Base-by-base conservation (phyloP, 1,284 basidiomycete genomes). In the Papiliotrema laurentii region DNA sequence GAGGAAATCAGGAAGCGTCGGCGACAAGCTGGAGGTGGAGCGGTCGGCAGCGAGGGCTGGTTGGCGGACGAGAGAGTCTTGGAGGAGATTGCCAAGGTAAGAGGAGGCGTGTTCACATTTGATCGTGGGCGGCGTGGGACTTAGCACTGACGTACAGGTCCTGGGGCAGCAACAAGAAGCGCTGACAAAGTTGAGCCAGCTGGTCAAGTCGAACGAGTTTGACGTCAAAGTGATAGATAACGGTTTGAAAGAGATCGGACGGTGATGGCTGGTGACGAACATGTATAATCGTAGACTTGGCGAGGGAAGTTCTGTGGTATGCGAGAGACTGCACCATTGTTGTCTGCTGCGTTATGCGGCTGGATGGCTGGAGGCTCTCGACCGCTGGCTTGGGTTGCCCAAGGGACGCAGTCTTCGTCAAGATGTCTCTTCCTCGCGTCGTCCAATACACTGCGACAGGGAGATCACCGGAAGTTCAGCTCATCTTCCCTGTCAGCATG, bases 11-110 rank as follows among this genome's bases (percentile, higher is more conserved):
- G 77, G 65, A 59, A 68, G 61, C 53, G 56, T 66, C 50, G 73
- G 71, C 46, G 77, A 73, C 22, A 43, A 24, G 47, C 30, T 3
- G 47, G 45, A 9, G 46, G 26, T 9, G 54, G 42, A 2, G 47
- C 50, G 5, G 59, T 56, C 2, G 77, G 77, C 0, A 65, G 76
- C 79, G 42, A 64, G 33, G 85, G 83, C 55, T 92, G 89, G 89
- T 80, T 85, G 7, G 85, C 87, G 3, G 89, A 93, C 67, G 86
- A 89, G 59, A 86, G 87, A 11, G 86, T 86, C 1, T 73, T 92
- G 55, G 78, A 81, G 26, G 82, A 86, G 64, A 82, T 93, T 52
- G 79, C 84, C 14, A 82, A 85, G 78, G 87, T 87, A 59, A 35
- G 77, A 68, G 0, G 13, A 11, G n/a, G 26, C 25, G 36, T 49